A percentile compares a stretch with the other conserved stretches of the same genome.
These are phyloP conservation scores for Phytophthora colocasiae DNA, from an alignment of 352 stramenopile genomes.

Conservation along the genomic window DNA sequence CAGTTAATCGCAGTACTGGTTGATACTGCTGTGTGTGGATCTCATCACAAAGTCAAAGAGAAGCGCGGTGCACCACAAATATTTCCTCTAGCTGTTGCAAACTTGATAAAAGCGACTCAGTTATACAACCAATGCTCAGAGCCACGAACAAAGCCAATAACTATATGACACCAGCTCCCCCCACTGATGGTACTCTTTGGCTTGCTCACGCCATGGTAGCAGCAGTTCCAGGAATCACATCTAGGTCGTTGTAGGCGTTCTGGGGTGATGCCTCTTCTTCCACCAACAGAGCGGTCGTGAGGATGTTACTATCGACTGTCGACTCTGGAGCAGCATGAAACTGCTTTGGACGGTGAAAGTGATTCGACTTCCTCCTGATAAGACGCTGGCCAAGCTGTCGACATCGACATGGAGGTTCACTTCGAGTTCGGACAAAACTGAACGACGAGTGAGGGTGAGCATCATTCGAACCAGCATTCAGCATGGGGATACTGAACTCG, in stretches of 20 bases:
- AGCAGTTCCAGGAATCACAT: conserved; percentile 6
- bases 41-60: too few species aligned
- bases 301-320: conserved; percentile 12
- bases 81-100: too few species aligned
- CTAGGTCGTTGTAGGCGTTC: conserved; percentile 21
- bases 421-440: conserved; percentile 19
- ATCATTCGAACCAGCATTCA: conserved; percentile 11
- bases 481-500: conserved; percentile 30
- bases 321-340: conserved; percentile 16
- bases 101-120: too few species aligned
- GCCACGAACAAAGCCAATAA: too few species aligned
- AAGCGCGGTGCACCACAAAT: too few species aligned
- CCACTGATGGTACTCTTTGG: not conserved
- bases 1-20: too few species aligned
- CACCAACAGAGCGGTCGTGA: conserved; percentile 24
- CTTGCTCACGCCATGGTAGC: conserved; percentile 24
- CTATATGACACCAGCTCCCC: too few species aligned
- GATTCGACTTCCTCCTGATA: conserved; percentile 15
- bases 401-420: conserved; percentile 39
- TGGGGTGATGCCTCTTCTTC: conserved; percentile 15
- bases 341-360: conserved; percentile 21
- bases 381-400: conserved; percentile 59
- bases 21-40: too few species aligned
- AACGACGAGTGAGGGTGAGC: conserved; percentile 21
- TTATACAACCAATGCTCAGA: too few species aligned